Percentiles rank a stretch among this genome's conserved stretches.
These are phyloP conservation scores for Verticillium albo-atrum DNA, from an alignment of 2,329 filamentous ascomycete species.

Conservation along the genomic window DNA sequence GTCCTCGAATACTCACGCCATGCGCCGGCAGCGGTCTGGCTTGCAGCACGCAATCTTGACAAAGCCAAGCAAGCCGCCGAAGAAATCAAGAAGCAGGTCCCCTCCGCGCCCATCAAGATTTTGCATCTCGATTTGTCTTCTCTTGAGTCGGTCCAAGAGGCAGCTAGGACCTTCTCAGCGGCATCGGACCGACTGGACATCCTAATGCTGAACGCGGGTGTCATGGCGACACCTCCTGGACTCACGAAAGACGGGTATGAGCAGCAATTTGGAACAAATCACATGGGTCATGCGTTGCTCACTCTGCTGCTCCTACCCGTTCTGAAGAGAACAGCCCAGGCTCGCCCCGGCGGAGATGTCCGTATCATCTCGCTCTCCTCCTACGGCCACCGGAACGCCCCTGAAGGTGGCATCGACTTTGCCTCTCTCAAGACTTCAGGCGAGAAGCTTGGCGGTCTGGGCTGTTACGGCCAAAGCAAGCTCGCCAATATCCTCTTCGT, in stretches of 20 bases:
- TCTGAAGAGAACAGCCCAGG: conserved; percentile 18
- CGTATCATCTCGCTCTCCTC: conserved; percentile 24
- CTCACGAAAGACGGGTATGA: conserved; percentile 41
- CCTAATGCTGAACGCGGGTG: conserved; percentile 40
- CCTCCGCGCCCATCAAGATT: conserved; percentile 14
- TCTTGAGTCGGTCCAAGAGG: conserved; percentile 33
- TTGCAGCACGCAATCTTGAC: conserved; percentile 27
- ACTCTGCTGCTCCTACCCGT: conserved; percentile 27
- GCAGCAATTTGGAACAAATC: conserved; percentile 42
- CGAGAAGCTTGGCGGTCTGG: conserved; percentile 12
- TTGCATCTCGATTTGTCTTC: conserved; percentile 39
- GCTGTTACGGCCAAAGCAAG: conserved; percentile 24
- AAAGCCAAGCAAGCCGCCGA: conserved; percentile 26
- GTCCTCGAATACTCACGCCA: conserved; percentile 31
- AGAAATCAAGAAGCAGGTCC: conserved; percentile 23
- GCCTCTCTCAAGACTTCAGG: conserved; percentile 19
- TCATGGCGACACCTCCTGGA: conserved; percentile 29
- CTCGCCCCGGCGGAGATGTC: conserved; percentile 15
- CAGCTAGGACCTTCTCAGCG: conserved; percentile 28
- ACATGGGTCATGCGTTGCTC: conserved; percentile 41
- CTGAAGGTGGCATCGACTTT: conserved; percentile 21
- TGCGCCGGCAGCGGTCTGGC: conserved; percentile 3
- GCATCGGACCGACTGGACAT: conserved; percentile 33
- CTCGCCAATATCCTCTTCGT: conserved; percentile 24
- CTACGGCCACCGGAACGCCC: conserved; percentile 12